Base-by-base conservation (phyloP, 164 flowering plant genomes). In the Nymphaea thermarum region DNA sequence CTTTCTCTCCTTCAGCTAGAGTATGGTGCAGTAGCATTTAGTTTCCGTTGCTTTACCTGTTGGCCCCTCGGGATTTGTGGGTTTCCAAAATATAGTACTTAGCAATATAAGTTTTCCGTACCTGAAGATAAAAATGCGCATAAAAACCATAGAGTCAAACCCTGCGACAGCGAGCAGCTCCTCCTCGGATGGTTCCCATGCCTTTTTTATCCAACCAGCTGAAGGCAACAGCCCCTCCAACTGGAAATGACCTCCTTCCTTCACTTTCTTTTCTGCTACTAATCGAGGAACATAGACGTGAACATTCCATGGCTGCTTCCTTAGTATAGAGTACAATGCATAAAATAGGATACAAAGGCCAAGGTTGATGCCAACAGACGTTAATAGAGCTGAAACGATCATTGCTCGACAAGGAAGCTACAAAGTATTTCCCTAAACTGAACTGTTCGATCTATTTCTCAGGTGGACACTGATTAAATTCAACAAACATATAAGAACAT, bases 301-400 rank as follows among this genome's bases (percentile, higher is more conserved):
- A 69, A 78, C 77, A 69, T 90, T 73, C 43, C 77, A 69, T 0
- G 90, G 89, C 67, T 85, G 96, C 66, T 86, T 94, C 75, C 89
- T 84, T 81, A 94, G 71, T 64, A 90, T 70, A 36, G 99, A 90
- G 76, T 91, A 90, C 15, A 92, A 70, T 11, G 81, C 77, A 73
- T 86, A 80, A 68, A 77, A 88, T 43, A 88, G 44, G 43, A 86
- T 59, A 67, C 96, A 94, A 43, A 91, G 86, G 15, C 80, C 87
- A 68, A 83, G 68, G 71, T 94, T 94, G 71, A 92, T 94, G 47
- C 87, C 96, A 63, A 94, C 81, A 12, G 98, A 87, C 4, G 93
- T 91, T 64, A 92, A 75, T 53, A 91, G 96, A 43, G 98, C 92
- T 12, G 94, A 87, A 53, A 94, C 88, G 57, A 87, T 85, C 99